These are phyloP conservation scores for Scleroderma citrinum DNA, from an alignment of 768 basidiomycete genomes.

Conservation along the genomic window DNA sequence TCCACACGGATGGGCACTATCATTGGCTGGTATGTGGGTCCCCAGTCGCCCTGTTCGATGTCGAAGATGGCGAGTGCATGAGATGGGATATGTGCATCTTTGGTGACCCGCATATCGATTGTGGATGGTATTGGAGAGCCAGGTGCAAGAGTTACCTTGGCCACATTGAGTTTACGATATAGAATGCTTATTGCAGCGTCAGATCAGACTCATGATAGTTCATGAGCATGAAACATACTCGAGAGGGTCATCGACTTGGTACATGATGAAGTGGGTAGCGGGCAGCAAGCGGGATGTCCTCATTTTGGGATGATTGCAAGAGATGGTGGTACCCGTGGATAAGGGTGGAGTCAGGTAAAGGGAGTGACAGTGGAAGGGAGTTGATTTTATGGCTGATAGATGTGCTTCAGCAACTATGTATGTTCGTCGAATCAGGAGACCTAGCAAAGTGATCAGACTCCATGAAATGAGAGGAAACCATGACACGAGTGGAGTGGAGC, in stretches of 20 bases:
- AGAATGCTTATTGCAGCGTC: conserved; percentile 19
- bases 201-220: neutral
- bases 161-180: conserved; percentile 31
- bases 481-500: neutral
- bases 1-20: conserved; percentile 50
- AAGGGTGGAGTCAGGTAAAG: conserved; percentile 9
- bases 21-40: conserved; percentile 31
- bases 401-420: conserved; percentile 10
- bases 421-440: conserved; percentile 13
- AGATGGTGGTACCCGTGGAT: conserved; percentile 12
- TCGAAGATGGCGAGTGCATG: conserved; percentile 49
- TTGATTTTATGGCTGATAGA: conserved; percentile 7
- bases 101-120: conserved; percentile 43
- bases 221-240: conserved; percentile 15
- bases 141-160: conserved; percentile 16
- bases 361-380: conserved; percentile 1
- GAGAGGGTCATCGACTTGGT: conserved; percentile 21
- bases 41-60: conserved; percentile 23
- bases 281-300: conserved; percentile 21
- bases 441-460: conserved; percentile 14
- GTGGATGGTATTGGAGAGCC: conserved; percentile 33
- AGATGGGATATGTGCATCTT: conserved; percentile 45
- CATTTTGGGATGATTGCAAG: conserved; percentile 12
- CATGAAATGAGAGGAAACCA: conserved; percentile 3
- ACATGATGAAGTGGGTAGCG: conserved; percentile 11